Base-by-base conservation (phyloP, 176 grass and related monocot genomes). In the Zoysia pacifica region DNA sequence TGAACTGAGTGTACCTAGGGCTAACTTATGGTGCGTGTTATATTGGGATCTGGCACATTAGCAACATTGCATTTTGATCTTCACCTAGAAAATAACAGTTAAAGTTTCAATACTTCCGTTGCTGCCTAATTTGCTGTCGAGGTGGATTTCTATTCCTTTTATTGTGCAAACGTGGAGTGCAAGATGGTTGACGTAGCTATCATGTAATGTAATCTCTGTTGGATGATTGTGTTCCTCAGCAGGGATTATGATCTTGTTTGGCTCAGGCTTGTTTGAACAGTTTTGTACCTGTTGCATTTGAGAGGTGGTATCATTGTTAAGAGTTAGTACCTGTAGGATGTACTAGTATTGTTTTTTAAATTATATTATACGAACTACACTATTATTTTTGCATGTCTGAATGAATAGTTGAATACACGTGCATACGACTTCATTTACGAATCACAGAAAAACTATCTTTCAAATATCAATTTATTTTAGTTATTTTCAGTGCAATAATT, bases 1-100 rank as follows among this genome's bases (percentile, higher is more conserved):
- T 86, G 83, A 53, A 78, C 54, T 14, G 61, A 69, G 5, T 89
- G 87, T 86, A 74, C 72, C 68, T 68, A 82, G 82, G 14, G 60
- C 80, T 72, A 76, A 78, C 52, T 78, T 78, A 67, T 73, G 78
- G 60, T 35, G 45, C 65, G 78, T 53, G 60, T 66, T 82, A 78
- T 82, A 68, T 78, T 73, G 52, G 19, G 20, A 16, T 45, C 72
- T 70, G 16, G 52, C 52, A 5, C 68, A 52, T 69, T 44, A 10
- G 20, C 28, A 51, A 56, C 35, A 73, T 39, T 43, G 54, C 2
- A 16, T n/a, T 46, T 9, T 67, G 49, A 85, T 77, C 60, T 77
- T 59, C 9, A 6, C 42, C 3, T 81, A 39, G 6, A 81, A 65
- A n/a, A 2, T 42, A 35, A 66, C 38, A 70, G 72, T 12, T 48